Evolutionary conservation across 2,329 filamentous ascomycete species (phyloP), one percentile per base, ranked within the genome.

Genomic region (Cladosporium sp.): DNA sequence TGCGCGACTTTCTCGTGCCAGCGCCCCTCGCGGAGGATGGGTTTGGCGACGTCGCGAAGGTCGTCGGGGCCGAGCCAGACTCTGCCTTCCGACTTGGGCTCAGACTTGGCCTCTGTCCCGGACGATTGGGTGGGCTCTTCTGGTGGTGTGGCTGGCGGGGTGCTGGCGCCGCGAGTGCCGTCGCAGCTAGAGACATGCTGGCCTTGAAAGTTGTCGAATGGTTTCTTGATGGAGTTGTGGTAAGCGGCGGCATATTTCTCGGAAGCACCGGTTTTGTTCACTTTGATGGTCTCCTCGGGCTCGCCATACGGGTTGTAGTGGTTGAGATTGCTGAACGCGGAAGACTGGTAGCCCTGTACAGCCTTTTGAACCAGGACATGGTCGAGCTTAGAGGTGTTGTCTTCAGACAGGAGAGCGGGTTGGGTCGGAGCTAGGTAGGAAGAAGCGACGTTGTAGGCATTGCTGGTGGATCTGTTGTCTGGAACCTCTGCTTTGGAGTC

Each of bases 1-100:
- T 65, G 60, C 1, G 74, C 72, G 35, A 69, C 50, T n/a, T 46
- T 63, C 8, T 63, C 50, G 61, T 63, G 61, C 61, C 61, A 63
- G 49, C 50, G 61, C 50, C 16, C 7, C 18, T 63, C 61, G 61
- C 50, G 33, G 10, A 23, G 14, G 26, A 63, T 5, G 23, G 61
- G 65, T n/a, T 46, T 23, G 21, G 56, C 67, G 57, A 71, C 53
- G 64, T 74, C 69, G 33, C 68, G 68, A 53, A 67, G 65, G 55
- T 69, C 37, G 65, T 67, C 64, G 21, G 70, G 67, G 23, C 65
- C 60, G 58, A 26, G 46, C 46, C 64, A 59, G 59, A 50, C 49
- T 23, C 53, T 62, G 46, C 37, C 60, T 29, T 67, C 59, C 4
- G 46, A 21, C 7, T 62, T 62, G 28, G 44, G 16, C 26, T 16